A percentile compares a stretch with the other conserved stretches of the same genome.
Evolutionary conservation across 805 yeast species (phyloP).

Genomic region (Sungouiozyma ichnusensis): DNA sequence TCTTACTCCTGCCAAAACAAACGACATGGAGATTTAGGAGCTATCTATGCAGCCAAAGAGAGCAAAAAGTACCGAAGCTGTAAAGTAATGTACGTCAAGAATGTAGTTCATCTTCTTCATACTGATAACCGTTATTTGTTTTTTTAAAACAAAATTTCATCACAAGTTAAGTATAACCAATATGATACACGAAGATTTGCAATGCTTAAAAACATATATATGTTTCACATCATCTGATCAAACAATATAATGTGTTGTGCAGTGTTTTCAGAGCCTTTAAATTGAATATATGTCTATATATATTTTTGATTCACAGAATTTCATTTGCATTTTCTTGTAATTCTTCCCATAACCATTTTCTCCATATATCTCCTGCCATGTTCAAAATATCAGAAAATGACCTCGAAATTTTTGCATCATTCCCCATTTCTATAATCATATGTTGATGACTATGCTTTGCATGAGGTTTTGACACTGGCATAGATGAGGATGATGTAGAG

Average conservation of each 20-base stretch:
- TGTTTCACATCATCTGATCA: background rate
- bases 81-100: too few relatives aligned
- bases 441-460: constrained; percentile 6
- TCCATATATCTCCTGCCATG: constrained; percentile 83
- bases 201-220: background rate
- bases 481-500: constrained; percentile 10
- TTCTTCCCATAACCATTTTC: constrained; percentile 67
- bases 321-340: constrained; percentile 33
- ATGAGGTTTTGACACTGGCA: constrained; percentile 4
- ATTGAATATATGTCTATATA: constrained; percentile 1
- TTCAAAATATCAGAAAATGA: constrained; percentile 64
- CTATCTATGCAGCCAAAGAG: background rate
- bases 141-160: background rate
- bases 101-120: background rate
- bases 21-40: background rate
- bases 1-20: constrained; percentile 10
- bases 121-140: background rate
- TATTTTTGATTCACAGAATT: too few relatives aligned
- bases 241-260: background rate
- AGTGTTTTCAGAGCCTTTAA: background rate
- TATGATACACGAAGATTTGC: background rate
- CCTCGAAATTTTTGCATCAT: constrained; percentile 36
- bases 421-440: constrained; percentile 27
- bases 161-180: background rate
- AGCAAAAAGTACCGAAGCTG: background rate